phyloP scores from a whole-genome alignment of 176 grass and related monocot genomes.

The Musa troglodytarum region DNA sequence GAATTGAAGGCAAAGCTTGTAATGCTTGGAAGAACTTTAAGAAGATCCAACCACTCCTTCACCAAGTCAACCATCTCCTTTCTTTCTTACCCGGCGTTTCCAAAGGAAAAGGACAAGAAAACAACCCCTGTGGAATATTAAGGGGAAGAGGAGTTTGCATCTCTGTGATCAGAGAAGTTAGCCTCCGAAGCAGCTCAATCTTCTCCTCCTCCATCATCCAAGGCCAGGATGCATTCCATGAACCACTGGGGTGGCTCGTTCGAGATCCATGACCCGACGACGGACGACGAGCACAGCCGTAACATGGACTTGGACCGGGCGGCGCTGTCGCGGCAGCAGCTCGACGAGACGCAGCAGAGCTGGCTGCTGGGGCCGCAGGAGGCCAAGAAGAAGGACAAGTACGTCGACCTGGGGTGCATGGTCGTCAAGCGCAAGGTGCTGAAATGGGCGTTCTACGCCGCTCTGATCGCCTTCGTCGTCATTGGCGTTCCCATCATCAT shows the following conservation, averaged over 20 bases:
- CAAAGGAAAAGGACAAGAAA: not conserved
- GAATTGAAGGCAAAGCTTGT: not conserved
- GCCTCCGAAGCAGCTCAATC: not conserved
- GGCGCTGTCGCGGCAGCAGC: slow-evolving; percentile 50
- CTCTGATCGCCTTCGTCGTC: slow-evolving; percentile 60
- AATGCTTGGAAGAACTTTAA: not conserved
- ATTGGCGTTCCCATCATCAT: slow-evolving; percentile 78
- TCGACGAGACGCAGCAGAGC: slow-evolving; percentile 97
- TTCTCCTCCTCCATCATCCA: not conserved
- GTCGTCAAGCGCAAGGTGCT: slow-evolving; percentile 72
- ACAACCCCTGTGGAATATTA: not conserved
- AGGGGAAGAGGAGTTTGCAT: not conserved
- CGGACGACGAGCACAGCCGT: slow-evolving; percentile 73
- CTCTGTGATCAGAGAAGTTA: not conserved
- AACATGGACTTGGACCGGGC: slow-evolving; percentile 74
- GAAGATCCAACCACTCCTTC: slow-evolving; percentile 2
- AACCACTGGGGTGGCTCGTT: slow-evolving; percentile 93
- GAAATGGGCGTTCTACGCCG: slow-evolving; percentile 53
- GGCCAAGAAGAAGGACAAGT: slow-evolving; percentile 90
- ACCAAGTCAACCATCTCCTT: slow-evolving; percentile 26
- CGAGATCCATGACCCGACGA: slow-evolving; percentile 49
- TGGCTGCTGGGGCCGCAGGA: slow-evolving; percentile 77
- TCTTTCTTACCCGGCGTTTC: not conserved
- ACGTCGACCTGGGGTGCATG: slow-evolving; percentile 81
- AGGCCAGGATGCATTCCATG: slow-evolving; percentile 15